Percentiles rank a stretch among this genome's conserved stretches.
phyloP scores from a whole-genome alignment of 169 alveolate species.

The Miamiensis avidus region DNA sequence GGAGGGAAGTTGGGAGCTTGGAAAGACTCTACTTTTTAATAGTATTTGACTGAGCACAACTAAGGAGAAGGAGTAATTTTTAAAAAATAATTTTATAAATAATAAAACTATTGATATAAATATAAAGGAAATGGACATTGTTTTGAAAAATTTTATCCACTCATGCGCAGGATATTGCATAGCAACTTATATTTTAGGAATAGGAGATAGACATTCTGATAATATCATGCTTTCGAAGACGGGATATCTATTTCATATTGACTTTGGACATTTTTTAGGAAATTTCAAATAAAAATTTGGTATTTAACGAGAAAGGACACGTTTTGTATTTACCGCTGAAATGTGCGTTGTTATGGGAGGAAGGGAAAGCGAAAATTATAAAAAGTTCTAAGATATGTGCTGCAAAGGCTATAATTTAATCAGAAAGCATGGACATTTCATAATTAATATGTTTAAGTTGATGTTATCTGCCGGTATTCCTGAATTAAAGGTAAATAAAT shows the following conservation, averaged over 20 bases:
- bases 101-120: background rate
- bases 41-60: constrained; percentile 48
- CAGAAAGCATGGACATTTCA: constrained; percentile 65
- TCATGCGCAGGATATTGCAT: constrained; percentile 81
- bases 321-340: constrained; percentile 80
- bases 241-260: constrained; percentile 88
- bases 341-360: constrained; percentile 75
- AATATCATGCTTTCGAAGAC: constrained; percentile 78
- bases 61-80: constrained; percentile 1
- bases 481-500: constrained; percentile 43
- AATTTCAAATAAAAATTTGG: constrained; percentile 80
- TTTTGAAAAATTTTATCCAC: constrained; percentile 57
- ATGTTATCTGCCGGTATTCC: constrained; percentile 79
- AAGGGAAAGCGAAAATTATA: constrained; percentile 29
- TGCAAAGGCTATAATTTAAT: constrained; percentile 69
- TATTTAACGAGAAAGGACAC: constrained; percentile 82
- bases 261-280: constrained; percentile 89
- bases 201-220: constrained; percentile 86
- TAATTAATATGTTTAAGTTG: constrained; percentile 73
- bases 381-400: constrained; percentile 63
- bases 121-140: constrained; percentile 14
- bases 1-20: constrained; percentile 71
- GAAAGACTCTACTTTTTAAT: constrained; percentile 51
- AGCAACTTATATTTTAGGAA: constrained; percentile 76
- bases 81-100: background rate